These are phyloP conservation scores for Scenedesmus sp. DNA, from an alignment of 163 green algal species.

Conservation along the genomic window DNA sequence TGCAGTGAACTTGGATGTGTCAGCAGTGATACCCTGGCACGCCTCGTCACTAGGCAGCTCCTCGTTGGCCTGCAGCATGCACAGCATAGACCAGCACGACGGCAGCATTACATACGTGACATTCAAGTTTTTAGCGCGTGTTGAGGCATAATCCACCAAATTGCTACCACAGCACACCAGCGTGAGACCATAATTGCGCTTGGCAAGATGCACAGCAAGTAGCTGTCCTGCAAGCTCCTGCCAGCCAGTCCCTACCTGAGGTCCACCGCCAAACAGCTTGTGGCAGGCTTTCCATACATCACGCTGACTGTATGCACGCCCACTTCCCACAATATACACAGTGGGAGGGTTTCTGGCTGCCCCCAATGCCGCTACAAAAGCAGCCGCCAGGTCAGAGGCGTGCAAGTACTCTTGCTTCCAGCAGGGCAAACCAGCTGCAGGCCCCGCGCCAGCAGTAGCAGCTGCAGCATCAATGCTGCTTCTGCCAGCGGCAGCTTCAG, in stretches of 20 bases:
- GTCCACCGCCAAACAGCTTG: background rate
- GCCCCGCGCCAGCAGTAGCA: background rate
- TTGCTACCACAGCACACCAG: background rate
- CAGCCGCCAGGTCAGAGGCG: constrained; percentile 23
- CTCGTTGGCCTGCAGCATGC: background rate
- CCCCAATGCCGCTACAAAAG: background rate
- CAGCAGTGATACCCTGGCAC: constrained; percentile 3
- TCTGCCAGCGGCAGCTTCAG: background rate
- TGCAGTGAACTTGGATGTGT: background rate
- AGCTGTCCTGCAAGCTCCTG: background rate
- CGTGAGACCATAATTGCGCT: background rate
- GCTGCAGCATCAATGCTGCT: background rate
- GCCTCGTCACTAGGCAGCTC: background rate
- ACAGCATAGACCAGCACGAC: background rate
- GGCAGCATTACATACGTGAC: no score
- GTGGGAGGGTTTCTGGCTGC: background rate
- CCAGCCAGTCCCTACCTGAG: background rate
- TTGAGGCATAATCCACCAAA: no score
- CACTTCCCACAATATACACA: constrained; percentile 28
- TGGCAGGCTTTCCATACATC: background rate
- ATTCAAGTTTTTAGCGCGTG: no score
- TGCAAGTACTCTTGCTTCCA: constrained; percentile 9
- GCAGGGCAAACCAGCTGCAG: background rate
- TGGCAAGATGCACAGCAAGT: background rate
- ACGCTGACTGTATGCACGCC: background rate